These are phyloP conservation scores for Gossypium herbaceum DNA, from an alignment of 345 rosid genomes.

Conservation along the genomic window DNA sequence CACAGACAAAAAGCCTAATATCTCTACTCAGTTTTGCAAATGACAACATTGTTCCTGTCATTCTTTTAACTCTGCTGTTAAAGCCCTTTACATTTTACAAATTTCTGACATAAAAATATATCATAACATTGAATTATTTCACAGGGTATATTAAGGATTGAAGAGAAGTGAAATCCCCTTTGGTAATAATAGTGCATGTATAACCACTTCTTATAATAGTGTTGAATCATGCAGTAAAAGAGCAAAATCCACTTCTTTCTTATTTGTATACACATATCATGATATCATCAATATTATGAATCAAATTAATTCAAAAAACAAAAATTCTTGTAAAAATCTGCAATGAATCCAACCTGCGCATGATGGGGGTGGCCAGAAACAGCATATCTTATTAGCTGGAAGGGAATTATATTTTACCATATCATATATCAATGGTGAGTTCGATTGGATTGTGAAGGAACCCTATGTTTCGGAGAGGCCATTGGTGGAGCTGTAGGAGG, in stretches of 20 bases:
- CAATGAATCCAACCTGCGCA: not conserved
- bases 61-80: not conserved
- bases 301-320: too few species aligned
- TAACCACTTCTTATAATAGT: too few species aligned
- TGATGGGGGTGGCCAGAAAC: too few species aligned
- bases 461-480: not conserved
- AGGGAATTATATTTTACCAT: not conserved
- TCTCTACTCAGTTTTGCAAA: slow-evolving; percentile 1
- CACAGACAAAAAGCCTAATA: not conserved
- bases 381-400: not conserved
- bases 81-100: not conserved
- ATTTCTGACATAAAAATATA: not conserved
- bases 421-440: not conserved
- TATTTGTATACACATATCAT: too few species aligned
- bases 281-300: too few species aligned
- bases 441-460: not conserved
- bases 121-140: not conserved
- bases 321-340: not conserved
- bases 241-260: too few species aligned
- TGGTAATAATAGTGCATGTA: too few species aligned
- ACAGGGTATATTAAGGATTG: too few species aligned
- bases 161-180: too few species aligned
- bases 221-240: too few species aligned
- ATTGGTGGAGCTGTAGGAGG: not conserved
- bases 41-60: not conserved